Conservation (phyloP, 495 filamentous ascomycete species). For the Tuber melanosporum region DNA sequence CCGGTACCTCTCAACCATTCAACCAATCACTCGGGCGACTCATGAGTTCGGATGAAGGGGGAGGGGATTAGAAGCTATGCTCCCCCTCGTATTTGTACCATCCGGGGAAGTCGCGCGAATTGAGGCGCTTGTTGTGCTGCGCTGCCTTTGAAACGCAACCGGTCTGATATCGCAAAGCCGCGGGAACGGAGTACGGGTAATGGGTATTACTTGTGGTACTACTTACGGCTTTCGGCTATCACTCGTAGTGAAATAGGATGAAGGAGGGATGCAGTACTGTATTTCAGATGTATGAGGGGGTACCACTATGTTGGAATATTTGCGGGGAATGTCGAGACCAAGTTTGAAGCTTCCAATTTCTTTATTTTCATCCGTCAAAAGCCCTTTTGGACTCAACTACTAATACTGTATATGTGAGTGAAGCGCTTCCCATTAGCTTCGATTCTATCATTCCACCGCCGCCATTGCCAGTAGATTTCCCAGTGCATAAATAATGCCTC, state of each 20-base stretch:
- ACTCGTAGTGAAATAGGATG: background rate
- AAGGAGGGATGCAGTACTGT: background rate
- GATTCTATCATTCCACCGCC: background rate
- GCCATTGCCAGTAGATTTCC: background rate
- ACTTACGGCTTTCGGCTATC: background rate
- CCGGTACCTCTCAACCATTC: background rate
- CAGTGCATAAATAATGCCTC: background rate
- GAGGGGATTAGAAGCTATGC: background rate
- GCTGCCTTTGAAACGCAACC: background rate
- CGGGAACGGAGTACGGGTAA: background rate
- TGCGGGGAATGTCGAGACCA: background rate
- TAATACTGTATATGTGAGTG: background rate
- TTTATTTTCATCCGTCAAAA: background rate
- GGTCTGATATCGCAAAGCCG: background rate
- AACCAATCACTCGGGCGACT: background rate
- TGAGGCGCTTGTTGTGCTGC: slow-evolving; percentile 1
- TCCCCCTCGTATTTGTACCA: background rate
- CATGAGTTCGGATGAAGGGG: background rate
- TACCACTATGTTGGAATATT: background rate
- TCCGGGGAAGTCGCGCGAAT: background rate
- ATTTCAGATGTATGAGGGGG: background rate
- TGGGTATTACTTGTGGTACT: background rate
- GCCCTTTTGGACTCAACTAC: background rate
- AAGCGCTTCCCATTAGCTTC: background rate
- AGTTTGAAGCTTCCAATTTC: background rate